Evolutionary conservation across 441 rosid species (phyloP).

Genomic region (Erodium texanum): DNA sequence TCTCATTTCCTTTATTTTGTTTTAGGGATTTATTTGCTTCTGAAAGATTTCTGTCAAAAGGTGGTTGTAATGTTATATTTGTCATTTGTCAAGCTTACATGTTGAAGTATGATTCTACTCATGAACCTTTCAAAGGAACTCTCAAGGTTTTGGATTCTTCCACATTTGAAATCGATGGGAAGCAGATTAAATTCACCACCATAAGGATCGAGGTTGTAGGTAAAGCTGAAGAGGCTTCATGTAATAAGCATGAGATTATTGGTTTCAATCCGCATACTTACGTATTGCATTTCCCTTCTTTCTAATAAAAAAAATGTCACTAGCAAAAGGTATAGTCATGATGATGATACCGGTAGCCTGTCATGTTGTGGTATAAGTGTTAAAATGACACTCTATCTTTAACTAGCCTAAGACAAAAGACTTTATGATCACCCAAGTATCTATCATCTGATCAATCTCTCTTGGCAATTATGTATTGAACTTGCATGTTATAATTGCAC

Average conservation of each 20-base stretch:
- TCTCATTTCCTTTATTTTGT: neutral
- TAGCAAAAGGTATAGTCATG: conserved; percentile 51
- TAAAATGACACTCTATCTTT: neutral
- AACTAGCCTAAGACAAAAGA: neutral
- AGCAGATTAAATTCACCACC: conserved; percentile 60
- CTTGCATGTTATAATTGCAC: too few species aligned
- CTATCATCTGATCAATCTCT: too few species aligned
- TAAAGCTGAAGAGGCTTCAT: too few species aligned
- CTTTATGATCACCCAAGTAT: too few species aligned
- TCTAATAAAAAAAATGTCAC: too few species aligned
- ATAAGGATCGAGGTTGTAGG: too few species aligned
- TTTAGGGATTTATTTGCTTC: neutral
- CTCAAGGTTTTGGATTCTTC: conserved; percentile 65
- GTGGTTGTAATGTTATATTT: conserved; percentile 13
- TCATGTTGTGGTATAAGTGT: neutral
- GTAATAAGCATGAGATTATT: too few species aligned
- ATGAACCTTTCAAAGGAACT: conserved; percentile 65
- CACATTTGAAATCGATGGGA: conserved; percentile 85
- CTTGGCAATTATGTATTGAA: too few species aligned
- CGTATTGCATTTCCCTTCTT: too few species aligned
- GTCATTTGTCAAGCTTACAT: conserved; percentile 62
- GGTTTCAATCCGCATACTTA: too few species aligned
- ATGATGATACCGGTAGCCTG: neutral
- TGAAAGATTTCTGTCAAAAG: neutral
- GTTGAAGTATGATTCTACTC: conserved; percentile 95